Evolutionary conservation across 805 yeast species (phyloP).

Genomic region (Yamadazyma akitaensis): DNA sequence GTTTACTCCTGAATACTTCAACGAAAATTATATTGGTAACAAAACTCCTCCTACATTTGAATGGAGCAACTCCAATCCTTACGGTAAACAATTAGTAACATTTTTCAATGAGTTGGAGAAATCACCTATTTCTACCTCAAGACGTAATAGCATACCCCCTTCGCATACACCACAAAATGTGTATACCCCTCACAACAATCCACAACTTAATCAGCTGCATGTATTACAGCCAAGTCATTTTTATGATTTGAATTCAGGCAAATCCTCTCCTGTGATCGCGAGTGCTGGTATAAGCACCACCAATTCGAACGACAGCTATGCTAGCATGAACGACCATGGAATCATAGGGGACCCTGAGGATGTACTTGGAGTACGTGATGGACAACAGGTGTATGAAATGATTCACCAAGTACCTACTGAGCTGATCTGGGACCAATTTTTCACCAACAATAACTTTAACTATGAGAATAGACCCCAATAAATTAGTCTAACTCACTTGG

Average conservation of each 20-base stretch:
- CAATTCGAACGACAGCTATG: neutral
- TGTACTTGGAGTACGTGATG: slow-evolving; percentile 34
- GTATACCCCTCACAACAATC: neutral
- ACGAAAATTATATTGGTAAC: neutral
- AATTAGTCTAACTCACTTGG: neutral
- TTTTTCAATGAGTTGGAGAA: slow-evolving; percentile 15
- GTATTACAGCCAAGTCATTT: slow-evolving; percentile 2
- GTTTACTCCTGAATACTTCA: neutral
- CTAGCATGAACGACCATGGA: neutral
- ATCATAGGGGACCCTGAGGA: neutral
- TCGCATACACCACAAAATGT: neutral
- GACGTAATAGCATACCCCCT: slow-evolving; percentile 8
- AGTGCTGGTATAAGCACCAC: slow-evolving; percentile 2
- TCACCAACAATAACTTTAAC: slow-evolving; percentile 23
- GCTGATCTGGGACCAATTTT: slow-evolving; percentile 67
- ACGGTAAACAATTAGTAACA: slow-evolving; percentile 9
- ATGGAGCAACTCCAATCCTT: slow-evolving; percentile 12
- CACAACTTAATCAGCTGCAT: neutral
- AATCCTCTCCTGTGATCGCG: slow-evolving; percentile 16
- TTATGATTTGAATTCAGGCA: slow-evolving; percentile 11
- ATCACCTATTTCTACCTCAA: slow-evolving; percentile 14
- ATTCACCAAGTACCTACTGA: slow-evolving; percentile 63
- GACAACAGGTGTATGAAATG: slow-evolving; percentile 55
- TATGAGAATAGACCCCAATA: neutral
- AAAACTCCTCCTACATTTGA: slow-evolving; percentile 11